Conservation (phyloP, 495 filamentous ascomycete genomes). For the Chaetomium fimeti region DNA sequence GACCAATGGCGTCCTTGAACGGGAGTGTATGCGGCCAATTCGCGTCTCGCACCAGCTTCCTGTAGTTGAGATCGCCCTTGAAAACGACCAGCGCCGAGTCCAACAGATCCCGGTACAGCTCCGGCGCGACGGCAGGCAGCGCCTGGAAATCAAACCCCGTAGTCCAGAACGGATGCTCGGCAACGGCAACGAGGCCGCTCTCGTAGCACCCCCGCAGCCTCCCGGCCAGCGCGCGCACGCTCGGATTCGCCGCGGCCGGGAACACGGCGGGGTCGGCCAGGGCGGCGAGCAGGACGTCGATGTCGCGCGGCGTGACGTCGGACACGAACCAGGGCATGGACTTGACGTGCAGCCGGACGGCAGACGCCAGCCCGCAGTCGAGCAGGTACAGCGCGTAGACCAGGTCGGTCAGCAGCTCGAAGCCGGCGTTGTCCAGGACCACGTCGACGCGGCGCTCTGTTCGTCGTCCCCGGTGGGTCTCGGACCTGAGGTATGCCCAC, state of each 20-base stretch:
- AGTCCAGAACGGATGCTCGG: constrained; percentile 1
- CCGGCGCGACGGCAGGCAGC: background rate
- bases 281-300: background rate
- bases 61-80: background rate
- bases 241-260: background rate
- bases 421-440: background rate
- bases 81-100: background rate
- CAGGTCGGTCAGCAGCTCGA: constrained; percentile 3
- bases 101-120: background rate
- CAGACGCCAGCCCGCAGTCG: background rate
- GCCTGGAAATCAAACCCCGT: background rate
- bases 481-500: background rate
- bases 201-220: background rate
- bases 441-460: background rate
- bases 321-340: constrained; percentile 2
- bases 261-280: background rate
- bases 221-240: background rate
- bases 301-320: background rate
- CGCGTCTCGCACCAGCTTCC: background rate
- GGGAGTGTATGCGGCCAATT: constrained; percentile 1
- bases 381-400: background rate
- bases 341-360: constrained; percentile 2
- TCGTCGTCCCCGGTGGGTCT: background rate
- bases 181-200: background rate
- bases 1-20: background rate